Conservation (phyloP, 2,329 filamentous ascomycete species). For the Diaporthe australafricana region DNA sequence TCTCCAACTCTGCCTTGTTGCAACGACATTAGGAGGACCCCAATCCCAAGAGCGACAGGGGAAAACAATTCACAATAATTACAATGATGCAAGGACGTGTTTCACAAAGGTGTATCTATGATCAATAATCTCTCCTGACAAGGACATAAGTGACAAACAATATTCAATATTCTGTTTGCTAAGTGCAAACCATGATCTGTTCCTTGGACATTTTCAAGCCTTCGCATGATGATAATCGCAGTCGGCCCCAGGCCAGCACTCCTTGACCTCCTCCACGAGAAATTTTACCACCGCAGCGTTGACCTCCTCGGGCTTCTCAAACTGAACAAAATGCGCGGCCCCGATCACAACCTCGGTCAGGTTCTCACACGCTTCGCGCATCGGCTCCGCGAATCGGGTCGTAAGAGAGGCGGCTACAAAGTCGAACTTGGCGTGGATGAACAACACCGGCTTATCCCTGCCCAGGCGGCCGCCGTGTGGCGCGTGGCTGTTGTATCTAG, state of each 20-base stretch:
- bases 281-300: slow-evolving; percentile 43
- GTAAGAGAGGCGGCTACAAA: slow-evolving; percentile 49
- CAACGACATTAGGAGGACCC: no score
- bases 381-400: slow-evolving; percentile 47
- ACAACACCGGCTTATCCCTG: slow-evolving; percentile 45
- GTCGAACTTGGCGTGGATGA: slow-evolving; percentile 52
- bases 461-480: slow-evolving; percentile 48
- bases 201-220: background rate
- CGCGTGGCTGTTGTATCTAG: slow-evolving; percentile 48
- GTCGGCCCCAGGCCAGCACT: background rate
- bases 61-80: no score
- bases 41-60: no score
- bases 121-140: no score
- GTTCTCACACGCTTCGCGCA: slow-evolving; percentile 49
- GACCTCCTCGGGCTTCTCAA: slow-evolving; percentile 43
- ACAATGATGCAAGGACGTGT: no score
- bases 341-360: slow-evolving; percentile 51
- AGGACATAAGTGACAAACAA: no score
- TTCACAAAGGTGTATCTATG: no score
- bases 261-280: background rate
- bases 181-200: no score
- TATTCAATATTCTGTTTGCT: no score
- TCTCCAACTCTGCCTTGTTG: no score
- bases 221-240: background rate
- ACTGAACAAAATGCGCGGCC: slow-evolving; percentile 49